A percentile compares a stretch with the other conserved stretches of the same genome.
Evolutionary conservation across 768 basidiomycete species (phyloP).

Genomic region (Lactarius evosmus): DNA sequence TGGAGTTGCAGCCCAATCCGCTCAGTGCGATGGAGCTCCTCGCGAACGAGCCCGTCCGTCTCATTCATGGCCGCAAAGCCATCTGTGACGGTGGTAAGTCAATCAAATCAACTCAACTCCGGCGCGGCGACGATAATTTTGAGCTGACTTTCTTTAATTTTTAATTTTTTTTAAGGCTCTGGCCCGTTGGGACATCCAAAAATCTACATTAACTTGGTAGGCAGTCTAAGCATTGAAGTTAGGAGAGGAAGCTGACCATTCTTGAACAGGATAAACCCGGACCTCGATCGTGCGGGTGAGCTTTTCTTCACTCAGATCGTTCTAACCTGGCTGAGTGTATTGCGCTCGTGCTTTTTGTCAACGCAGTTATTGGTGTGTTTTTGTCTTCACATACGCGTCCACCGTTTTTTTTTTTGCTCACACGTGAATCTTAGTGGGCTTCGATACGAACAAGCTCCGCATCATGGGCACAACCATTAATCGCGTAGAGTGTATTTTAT

Average conservation of each 20-base stretch:
- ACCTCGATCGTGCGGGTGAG: constrained; percentile 86
- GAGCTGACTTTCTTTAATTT: not conserved
- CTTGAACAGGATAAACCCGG: constrained; percentile 75
- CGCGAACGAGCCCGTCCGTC: constrained; percentile 75
- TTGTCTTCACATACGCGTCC: not conserved
- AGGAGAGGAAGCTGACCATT: constrained; percentile 11
- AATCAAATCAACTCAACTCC: not conserved
- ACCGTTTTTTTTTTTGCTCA: not conserved
- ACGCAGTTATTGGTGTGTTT: constrained; percentile 48
- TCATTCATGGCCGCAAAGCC: constrained; percentile 81
- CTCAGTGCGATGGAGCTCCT: constrained; percentile 90
- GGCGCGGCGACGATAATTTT: not conserved
- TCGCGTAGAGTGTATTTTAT: constrained; percentile 18
- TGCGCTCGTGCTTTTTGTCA: constrained; percentile 13
- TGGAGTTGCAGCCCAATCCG: constrained; percentile 86
- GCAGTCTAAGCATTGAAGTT: constrained; percentile 32
- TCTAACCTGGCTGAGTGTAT: constrained; percentile 7
- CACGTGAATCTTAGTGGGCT: constrained; percentile 58
- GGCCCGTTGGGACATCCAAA: constrained; percentile 96
- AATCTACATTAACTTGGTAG: constrained; percentile 91
- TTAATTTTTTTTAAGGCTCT: constrained; percentile 53
- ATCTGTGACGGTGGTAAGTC: constrained; percentile 92
- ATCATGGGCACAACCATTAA: constrained; percentile 52
- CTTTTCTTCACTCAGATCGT: constrained; percentile 28
- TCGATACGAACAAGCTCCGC: constrained; percentile 81